These are phyloP conservation scores for Russula olivacea DNA, from an alignment of 768 basidiomycete species.

Conservation along the genomic window DNA sequence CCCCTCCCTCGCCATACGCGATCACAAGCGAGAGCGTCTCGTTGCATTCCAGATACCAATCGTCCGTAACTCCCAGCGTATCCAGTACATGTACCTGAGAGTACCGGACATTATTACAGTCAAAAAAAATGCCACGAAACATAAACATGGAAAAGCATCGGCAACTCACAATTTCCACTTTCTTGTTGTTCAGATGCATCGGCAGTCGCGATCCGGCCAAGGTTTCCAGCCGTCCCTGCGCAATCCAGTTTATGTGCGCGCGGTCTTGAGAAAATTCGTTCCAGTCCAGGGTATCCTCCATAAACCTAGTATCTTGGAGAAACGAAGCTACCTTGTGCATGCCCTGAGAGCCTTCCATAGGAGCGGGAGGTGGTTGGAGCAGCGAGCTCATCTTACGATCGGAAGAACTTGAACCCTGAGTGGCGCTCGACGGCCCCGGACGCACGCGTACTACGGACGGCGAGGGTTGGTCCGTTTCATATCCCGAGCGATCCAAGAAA, in stretches of 20 bases:
- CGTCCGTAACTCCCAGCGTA: constrained; percentile 12
- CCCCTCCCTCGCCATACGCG: constrained; percentile 16
- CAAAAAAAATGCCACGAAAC: no score
- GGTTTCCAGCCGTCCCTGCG: constrained; percentile 3
- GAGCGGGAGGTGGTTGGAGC: constrained; percentile 5
- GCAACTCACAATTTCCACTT: constrained; percentile 8
- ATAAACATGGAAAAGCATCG: no score
- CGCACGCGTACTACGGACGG: no score
- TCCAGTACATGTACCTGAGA: constrained; percentile 11
- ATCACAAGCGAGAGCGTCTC: constrained; percentile 8
- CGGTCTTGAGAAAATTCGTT: constrained; percentile 12
- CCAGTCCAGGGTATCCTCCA: constrained; percentile 8
- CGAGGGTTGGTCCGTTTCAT: constrained; percentile 14
- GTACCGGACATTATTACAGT: no score
- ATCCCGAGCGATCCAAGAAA: background rate
- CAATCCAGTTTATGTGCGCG: constrained; percentile 13
- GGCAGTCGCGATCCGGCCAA: constrained; percentile 14
- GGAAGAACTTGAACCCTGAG: no score
- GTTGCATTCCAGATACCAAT: constrained; percentile 22
- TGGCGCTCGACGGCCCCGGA: no score
- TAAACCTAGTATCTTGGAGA: background rate
- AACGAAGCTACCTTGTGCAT: constrained; percentile 10
- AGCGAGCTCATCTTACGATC: background rate
- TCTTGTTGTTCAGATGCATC: constrained; percentile 6
- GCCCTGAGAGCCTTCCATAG: background rate